Base-by-base conservation (phyloP, 2,329 filamentous ascomycete species). In the Phyllosticta citriasiana region DNA sequence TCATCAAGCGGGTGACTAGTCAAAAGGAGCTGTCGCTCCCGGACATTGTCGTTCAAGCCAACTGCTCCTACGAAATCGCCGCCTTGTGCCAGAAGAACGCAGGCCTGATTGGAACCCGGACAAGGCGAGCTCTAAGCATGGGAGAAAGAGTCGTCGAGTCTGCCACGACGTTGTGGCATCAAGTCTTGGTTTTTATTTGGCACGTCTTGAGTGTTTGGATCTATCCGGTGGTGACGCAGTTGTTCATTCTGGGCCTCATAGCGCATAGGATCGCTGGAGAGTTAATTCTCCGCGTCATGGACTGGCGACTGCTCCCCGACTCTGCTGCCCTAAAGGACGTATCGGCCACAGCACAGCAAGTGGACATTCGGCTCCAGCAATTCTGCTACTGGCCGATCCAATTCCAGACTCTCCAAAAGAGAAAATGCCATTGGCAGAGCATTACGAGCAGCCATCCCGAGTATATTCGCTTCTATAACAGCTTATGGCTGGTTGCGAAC, bases 301-400 rank as follows among this genome's bases (percentile, higher is more conserved):
- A 97, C 75, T 97, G 92, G 85, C 86, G 91, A 35, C 81, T 86
- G 25, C 84, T 87, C 55, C 88, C 89, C 7, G 86, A 88, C 52
- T 87, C 87, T 57, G 87, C 91, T 51, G 94, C 94, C 0, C 77
- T 99, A 61, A 97, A 97, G 72, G 94, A 99, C 71, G 85, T 97
- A 53, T 97, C 92, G 33, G 94, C 94, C 14, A 97, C 93, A 0
- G 94, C 94, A 25, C 94, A 99, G 72, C 94, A 99, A 74, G 87
- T 99, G 40, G 94, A 99, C 74, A 97, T 99, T 65, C 88, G 94
- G 4, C 81, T 99, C 24, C 91, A 97, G 71, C 94, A 99, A 72
- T 97, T 97, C 71, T 97, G 93, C 75, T 99, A 99, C 73, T 97
- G 93, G 92, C 95, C 94, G 2, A 91, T 96, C 75, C 93, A 99